Conservation (phyloP, 768 basidiomycete genomes). For the Clitopilus passeckerianus region DNA sequence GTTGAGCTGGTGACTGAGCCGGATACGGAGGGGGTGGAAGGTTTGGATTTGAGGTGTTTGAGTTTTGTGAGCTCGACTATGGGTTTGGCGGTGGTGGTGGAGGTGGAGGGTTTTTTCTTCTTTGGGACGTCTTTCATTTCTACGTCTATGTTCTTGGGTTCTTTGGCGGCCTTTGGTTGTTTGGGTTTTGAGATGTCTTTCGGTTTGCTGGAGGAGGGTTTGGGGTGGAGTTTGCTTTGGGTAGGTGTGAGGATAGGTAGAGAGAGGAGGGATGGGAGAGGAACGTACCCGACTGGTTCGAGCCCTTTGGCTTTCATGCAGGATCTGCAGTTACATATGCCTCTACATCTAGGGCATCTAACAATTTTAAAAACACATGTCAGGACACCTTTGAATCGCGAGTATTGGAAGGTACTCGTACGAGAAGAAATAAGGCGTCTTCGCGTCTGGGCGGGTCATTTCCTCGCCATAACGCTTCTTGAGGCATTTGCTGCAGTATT, state of each 20-base stretch:
- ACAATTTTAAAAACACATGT: not conserved
- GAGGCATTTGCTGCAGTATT: constrained; percentile 64
- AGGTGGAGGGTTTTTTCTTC: not conserved
- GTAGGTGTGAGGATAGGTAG: not conserved
- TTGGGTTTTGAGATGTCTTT: not conserved
- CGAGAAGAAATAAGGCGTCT: constrained; percentile 22
- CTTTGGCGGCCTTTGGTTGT: not conserved
- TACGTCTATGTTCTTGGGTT: not conserved
- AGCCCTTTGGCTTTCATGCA: constrained; percentile 66
- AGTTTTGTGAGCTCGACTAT: not conserved
- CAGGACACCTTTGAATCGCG: too few species aligned
- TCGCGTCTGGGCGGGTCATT: constrained; percentile 22
- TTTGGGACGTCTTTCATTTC: not conserved
- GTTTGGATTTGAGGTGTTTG: not conserved
- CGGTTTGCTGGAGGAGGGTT: too few species aligned
- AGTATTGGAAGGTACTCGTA: too few species aligned
- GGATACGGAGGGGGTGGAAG: too few species aligned
- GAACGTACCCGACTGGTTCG: constrained; percentile 37
- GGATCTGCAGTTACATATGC: constrained; percentile 59
- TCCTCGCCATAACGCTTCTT: constrained; percentile 63
- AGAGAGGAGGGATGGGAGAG: not conserved
- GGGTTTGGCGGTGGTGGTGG: not conserved
- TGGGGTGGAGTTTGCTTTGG: not conserved
- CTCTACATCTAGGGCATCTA: constrained; percentile 69
- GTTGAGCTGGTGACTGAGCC: not conserved